Evolutionary conservation across 805 yeast genomes (phyloP), one percentile per base, ranked within the genome.

Genomic region (Candida golubevii): DNA sequence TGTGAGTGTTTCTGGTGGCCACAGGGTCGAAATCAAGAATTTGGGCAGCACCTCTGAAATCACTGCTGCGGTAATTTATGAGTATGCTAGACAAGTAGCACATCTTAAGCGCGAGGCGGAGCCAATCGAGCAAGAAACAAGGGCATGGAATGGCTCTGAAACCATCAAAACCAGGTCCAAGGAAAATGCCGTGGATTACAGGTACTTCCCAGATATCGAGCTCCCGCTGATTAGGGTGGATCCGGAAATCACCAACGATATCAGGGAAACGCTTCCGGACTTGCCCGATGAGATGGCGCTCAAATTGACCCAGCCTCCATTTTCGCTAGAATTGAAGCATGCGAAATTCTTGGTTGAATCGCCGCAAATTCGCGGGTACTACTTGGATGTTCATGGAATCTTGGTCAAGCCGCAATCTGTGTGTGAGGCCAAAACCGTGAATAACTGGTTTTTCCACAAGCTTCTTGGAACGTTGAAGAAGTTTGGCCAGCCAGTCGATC

Each of bases 161-260:
- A 91, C 98, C 0, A 70, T 75, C 36, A 72, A 77, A 39, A 65
- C 85, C 39, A 77, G 99, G 58, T 71, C 78, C 4, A 93, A 93
- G 57, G 97, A 91, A 60, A 77, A 78, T 33, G 77, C 87, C 0
- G 75, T 86, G 10, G 99, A 93, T 62, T 93, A 93, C 63, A 71
- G 98, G 55, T 93, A 89, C 59, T 83, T 91, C 75, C 97, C 98
- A 0, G 99, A 93, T 61, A 87, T 95, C 1, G 99, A 93, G 61
- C 66, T 93, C 28, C 89, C 93, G 0, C 62, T 66, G 1, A 64
- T 90, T 4, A 47, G 56, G 12, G 60, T 91, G 3, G 67, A 75
- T 33, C 45, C 64, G 1, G 58, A 59, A 0, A 73, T 83, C 5
- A 56, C 75, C 0, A 53, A 65, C 0, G 69, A 74, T 1, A 67